Percentiles rank a stretch among this genome's conserved stretches.
Conservation (phyloP, 1,284 basidiomycete species). For the Cutaneotrichosporon dermatis region DNA sequence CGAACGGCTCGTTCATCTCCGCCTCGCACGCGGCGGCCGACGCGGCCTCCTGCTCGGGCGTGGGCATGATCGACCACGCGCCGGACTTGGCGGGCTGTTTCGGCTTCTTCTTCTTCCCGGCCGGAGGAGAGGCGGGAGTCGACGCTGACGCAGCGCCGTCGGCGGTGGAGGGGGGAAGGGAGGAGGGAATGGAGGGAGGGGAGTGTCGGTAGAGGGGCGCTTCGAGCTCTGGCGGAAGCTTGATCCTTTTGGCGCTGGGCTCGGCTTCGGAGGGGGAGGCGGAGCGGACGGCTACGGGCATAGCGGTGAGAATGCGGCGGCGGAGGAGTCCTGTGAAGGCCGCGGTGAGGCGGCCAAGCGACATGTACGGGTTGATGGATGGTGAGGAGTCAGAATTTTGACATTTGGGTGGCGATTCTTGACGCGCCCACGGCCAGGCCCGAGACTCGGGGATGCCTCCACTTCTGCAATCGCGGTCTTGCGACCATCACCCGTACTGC, state of each 20-base stretch:
- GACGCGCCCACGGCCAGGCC: no score
- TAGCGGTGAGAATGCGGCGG: constrained; percentile 2
- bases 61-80: not conserved
- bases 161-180: not conserved
- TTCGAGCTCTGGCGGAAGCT: not conserved
- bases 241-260: constrained; percentile 8
- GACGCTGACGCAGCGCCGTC: not conserved
- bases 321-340: not conserved
- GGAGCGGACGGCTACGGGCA: constrained; percentile 21
- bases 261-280: constrained; percentile 7
- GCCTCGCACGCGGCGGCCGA: constrained; percentile 13
- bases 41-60: constrained; percentile 6
- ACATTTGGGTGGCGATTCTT: not conserved
- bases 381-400: constrained; percentile 1
- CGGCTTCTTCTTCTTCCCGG: constrained; percentile 6
- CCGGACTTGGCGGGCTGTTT: not conserved
- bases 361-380: not conserved
- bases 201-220: not conserved
- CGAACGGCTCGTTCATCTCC: constrained; percentile 37
- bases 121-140: not conserved
- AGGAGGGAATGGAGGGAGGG: not conserved
- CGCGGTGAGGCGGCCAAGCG: constrained; percentile 7
- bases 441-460: no score
- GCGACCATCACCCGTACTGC: no score
- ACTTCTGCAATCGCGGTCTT: no score